Evolutionary conservation across 148 eudicot species (phyloP), one percentile per base, ranked within the genome.

Genomic region (Tetragonia tetragonoides): DNA sequence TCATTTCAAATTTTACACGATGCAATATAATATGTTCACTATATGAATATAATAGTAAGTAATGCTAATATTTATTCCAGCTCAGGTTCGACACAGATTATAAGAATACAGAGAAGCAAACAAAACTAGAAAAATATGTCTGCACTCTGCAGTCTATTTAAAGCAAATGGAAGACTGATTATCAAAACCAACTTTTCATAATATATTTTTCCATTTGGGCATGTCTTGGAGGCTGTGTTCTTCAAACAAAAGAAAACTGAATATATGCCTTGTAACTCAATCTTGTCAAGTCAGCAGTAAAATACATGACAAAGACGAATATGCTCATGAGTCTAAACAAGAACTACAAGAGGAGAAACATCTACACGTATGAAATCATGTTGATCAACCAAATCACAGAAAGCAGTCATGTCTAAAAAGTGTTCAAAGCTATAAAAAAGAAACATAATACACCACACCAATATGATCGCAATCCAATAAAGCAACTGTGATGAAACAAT

Each of bases 361-460:
- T 57, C 21, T 56, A 57, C 1, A 57, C 18, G 18, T 53, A 53
- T 11, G 61, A 57, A 57, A n/a, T 57, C 20, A 3, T 57, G 21
- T 16, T 16, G 21, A 20, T 57, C 6, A 17, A 57, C 7, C 61
- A 57, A 56, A 12, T 57, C n/a, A 17, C 60, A 14, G 37, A 49
- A 23, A 70, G 73, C 61, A 57, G 21, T 57, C 64, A 73, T 73
- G 51, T 42, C 9, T 41, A 57, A 37, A 59, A 73, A 57, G n/a
- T 12, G 12, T 16, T 2, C 10, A 49, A 16, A 17, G 3, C 5
- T 5, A 12, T 7, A 5, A 16, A 57, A 17, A 16, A 7, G 6
- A 7, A 1, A 7, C 20, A 57, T 21, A 57, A 16, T 3, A 20
- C 2, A 60, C n/a, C 64, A 60, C 24, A 60, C 56, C 14, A 59